A percentile compares a stretch with the other conserved stretches of the same genome.
Conservation (phyloP, 345 rosid genomes). For the Populus alba region DNA sequence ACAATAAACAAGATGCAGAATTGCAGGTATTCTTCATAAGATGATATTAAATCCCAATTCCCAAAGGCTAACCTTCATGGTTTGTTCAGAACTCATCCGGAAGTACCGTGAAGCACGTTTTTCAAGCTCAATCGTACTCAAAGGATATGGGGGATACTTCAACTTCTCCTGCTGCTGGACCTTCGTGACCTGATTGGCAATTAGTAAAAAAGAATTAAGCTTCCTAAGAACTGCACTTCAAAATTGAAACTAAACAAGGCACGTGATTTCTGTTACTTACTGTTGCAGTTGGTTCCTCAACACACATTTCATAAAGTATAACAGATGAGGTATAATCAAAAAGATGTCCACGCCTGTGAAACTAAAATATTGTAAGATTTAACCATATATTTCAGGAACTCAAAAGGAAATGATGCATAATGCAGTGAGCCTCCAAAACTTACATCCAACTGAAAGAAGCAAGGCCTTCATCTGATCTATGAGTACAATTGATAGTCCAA, state of each 20-base stretch:
- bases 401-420: slow-evolving; percentile 1
- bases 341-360: slow-evolving; percentile 89
- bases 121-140: slow-evolving; percentile 94
- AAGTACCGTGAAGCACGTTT: slow-evolving; percentile 95
- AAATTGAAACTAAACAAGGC: slow-evolving; percentile 10
- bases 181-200: slow-evolving; percentile 62
- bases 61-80: slow-evolving; percentile 71
- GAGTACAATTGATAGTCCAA: slow-evolving; percentile 88
- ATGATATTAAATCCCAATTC: background rate
- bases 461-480: slow-evolving; percentile 68
- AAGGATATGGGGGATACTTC: slow-evolving; percentile 88
- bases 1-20: background rate
- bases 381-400: slow-evolving; percentile 8
- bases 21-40: background rate
- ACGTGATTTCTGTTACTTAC: slow-evolving; percentile 47
- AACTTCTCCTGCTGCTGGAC: slow-evolving; percentile 73
- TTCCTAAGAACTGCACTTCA: slow-evolving; percentile 11
- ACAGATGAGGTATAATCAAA: slow-evolving; percentile 81
- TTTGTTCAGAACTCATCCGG: slow-evolving; percentile 89
- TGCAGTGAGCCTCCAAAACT: slow-evolving; percentile 18
- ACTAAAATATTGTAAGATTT: slow-evolving; percentile 13
- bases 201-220: slow-evolving; percentile 1
- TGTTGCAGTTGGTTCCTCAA: slow-evolving; percentile 78
- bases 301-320: slow-evolving; percentile 87
- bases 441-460: slow-evolving; percentile 91